Percentiles rank a stretch among this genome's conserved stretches.
These are phyloP conservation scores for Nymphaea thermarum DNA, from an alignment of 164 flowering plant genomes.

Conservation along the genomic window DNA sequence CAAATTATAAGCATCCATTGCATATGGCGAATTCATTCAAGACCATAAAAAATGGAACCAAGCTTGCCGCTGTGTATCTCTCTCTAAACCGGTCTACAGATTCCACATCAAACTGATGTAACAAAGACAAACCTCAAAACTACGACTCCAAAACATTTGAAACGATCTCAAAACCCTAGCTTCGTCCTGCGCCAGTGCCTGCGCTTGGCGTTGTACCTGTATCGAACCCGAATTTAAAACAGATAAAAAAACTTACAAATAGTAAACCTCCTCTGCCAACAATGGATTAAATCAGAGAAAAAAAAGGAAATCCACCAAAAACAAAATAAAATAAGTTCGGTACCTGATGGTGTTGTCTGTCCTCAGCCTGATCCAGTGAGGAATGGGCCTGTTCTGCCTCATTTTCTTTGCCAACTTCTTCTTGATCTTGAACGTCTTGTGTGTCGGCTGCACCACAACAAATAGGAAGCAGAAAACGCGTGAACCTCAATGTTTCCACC, in stretches of 20 bases:
- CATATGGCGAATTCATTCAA: not conserved
- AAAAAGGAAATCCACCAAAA: not conserved
- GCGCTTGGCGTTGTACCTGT: slow-evolving; percentile 63
- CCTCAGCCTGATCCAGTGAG: slow-evolving; percentile 46
- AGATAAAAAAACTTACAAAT: not conserved
- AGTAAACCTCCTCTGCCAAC: too few species aligned
- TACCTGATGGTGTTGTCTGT: slow-evolving; percentile 55
- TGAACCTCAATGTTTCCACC: not conserved
- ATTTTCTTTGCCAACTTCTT: slow-evolving; percentile 63
- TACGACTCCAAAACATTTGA: not conserved
- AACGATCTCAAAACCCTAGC: slow-evolving; percentile 42
- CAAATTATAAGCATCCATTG: not conserved
- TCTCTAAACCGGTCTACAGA: not conserved
- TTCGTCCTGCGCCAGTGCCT: slow-evolving; percentile 72
- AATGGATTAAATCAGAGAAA: not conserved
- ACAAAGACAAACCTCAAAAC: not conserved
- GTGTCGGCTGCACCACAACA: slow-evolving; percentile 33
- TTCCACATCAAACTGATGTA: not conserved
- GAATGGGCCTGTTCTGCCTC: slow-evolving; percentile 59
- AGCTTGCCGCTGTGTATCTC: not conserved
- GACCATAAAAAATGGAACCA: not conserved
- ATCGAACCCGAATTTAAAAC: not conserved
- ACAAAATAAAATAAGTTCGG: not conserved
- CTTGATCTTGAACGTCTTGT: slow-evolving; percentile 47
- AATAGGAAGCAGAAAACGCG: not conserved